Base-by-base conservation (phyloP, 345 rosid species). In the Tarenaya hassleriana region DNA sequence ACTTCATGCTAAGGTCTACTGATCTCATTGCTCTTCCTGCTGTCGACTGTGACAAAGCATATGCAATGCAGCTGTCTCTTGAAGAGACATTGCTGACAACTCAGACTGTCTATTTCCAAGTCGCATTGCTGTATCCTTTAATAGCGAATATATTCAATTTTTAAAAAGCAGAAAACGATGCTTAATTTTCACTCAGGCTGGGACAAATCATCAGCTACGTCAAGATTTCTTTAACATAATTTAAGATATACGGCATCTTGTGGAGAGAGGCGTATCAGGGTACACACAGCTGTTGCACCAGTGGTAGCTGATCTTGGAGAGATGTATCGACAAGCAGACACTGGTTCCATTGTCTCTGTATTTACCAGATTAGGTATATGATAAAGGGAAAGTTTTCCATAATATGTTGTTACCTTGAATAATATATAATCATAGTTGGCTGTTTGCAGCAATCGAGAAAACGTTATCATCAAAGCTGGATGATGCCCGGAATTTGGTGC, bases 221-320 rank as follows among this genome's bases (percentile, higher is more conserved):
- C 20, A 39, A 34, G 53, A 67, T 67, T 54, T 73, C 79, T 77
- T 88, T 83, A 69, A 77, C 75, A 24, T 44, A n/a, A 68, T 34
- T 49, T 64, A 77, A 94, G 99, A 52, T 94, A 94, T 61, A 94
- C 97, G 54, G 97, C 99, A 52, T 94, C 99, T 39, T 94, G 97
- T 39, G 99, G 99, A 69, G 99, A 94, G 80, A 89, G 99, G 68
- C 92, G 97, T 52, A 94, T 94, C 61, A 84, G 97, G 74, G 86
- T 94, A 57, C 99, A 88, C 67, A 94, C 96, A 6, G 79, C 90
- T 38, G 83, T 85, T 34, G 96, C 92, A 15, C 97, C 96, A 27
- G 92, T 89, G 19, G 95, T 86, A 64, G 16, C 99, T 40, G 89
- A 88, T 64, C 82, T 94, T 64, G 91, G 92, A 62, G 96, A 84